Conservation (phyloP, 257 asterid species). For the Plantago elongata region DNA sequence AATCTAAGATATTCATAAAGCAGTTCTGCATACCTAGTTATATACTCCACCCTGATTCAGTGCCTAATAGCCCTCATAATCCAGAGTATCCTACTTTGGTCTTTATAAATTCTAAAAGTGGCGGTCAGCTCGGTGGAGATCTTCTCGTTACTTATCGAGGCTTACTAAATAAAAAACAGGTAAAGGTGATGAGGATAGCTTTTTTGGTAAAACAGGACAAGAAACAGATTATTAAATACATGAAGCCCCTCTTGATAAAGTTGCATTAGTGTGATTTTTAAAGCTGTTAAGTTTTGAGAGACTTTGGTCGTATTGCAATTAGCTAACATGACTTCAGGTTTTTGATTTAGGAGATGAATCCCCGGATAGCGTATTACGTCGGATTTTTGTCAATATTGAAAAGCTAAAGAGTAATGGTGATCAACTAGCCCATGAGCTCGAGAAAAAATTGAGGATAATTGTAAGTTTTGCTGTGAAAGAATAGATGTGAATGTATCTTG, state of each 20-base stretch:
- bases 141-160: constrained; percentile 66
- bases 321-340: constrained; percentile 12
- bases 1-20: constrained; percentile 32
- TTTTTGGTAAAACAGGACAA: too few relatives aligned
- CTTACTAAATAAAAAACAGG: constrained; percentile 74
- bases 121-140: constrained; percentile 93
- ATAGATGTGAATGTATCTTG: not conserved
- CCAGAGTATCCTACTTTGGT: constrained; percentile 83
- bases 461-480: constrained; percentile 45
- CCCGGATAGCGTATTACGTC: constrained; percentile 61
- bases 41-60: constrained; percentile 37
- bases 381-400: constrained; percentile 52
- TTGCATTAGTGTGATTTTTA: too few relatives aligned
- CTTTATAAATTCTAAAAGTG: constrained; percentile 83
- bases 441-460: constrained; percentile 57
- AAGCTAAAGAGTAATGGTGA: constrained; percentile 65
- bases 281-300: too few relatives aligned
- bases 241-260: too few relatives aligned
- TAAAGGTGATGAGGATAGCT: constrained; percentile 5
- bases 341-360: constrained; percentile 79
- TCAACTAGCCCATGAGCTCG: constrained; percentile 40
- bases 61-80: constrained; percentile 23
- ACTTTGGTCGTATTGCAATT: not conserved
- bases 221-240: too few relatives aligned
- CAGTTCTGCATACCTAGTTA: constrained; percentile 56